A percentile compares a stretch with the other conserved stretches of the same genome.
These are phyloP conservation scores for Pezicula neosporulosa DNA, from an alignment of 2,329 filamentous ascomycete genomes.

Conservation along the genomic window DNA sequence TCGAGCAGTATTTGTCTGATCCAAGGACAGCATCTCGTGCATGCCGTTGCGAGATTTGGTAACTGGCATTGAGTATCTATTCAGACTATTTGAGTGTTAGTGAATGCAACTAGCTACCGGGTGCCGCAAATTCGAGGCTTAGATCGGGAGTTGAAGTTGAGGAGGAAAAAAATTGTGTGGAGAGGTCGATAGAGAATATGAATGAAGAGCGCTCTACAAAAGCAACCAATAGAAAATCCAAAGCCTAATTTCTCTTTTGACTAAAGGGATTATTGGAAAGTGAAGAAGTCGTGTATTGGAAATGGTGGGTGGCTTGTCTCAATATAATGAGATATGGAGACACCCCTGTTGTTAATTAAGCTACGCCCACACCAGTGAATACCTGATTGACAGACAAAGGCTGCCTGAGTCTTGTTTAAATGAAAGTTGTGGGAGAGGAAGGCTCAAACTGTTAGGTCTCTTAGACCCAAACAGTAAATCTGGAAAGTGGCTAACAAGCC, in stretches of 20 bases:
- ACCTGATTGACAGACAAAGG: background rate
- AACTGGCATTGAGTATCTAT: constrained; percentile 93
- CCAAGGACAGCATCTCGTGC: constrained; percentile 64
- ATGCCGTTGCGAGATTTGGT: constrained; percentile 65
- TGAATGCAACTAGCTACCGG: constrained; percentile 5
- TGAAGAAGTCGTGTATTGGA: no score
- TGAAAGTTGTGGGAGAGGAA: background rate
- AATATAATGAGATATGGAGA: no score
- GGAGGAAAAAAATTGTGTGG: background rate
- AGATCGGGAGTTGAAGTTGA: constrained; percentile 5
- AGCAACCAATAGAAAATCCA: no score
- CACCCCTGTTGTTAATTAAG: no score
- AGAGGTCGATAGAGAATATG: no score
- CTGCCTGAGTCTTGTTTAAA: background rate
- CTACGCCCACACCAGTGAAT: background rate
- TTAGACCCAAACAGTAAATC: no score
- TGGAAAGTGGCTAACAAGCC: no score
- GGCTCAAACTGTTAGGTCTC: no score
- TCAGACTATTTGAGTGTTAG: constrained; percentile 54
- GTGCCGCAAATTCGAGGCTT: background rate
- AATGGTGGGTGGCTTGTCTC: no score
- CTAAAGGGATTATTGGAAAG: no score
- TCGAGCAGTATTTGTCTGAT: constrained; percentile 79
- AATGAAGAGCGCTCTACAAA: no score
- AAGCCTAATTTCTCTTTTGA: no score